Percentiles rank a stretch among this genome's conserved stretches.
Conservation (phyloP, 805 yeast species). For the Starmerella lactis-condensi region DNA sequence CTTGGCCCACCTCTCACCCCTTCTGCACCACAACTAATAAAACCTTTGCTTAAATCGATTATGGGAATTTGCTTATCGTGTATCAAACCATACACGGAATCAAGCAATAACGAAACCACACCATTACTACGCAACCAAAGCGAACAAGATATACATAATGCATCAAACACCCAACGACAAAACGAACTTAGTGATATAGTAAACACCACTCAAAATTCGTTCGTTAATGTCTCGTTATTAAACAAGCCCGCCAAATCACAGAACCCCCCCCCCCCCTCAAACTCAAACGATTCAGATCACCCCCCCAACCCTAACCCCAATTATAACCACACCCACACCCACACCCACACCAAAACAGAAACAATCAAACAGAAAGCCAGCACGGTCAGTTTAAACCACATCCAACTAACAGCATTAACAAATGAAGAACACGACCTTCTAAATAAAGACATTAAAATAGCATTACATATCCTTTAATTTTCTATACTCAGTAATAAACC, state of each 20-base stretch:
- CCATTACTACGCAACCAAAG: conserved; percentile 7
- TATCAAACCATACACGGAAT: conserved; percentile 6
- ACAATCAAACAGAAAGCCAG: no score
- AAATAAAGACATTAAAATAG: background rate
- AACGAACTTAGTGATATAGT: conserved; percentile 12
- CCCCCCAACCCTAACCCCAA: no score
- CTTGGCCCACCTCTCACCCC: background rate
- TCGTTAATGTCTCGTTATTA: conserved; percentile 15
- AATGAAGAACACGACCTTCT: no score
- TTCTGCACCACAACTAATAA: conserved; percentile 1
- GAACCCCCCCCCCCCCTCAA: no score
- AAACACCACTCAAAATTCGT: conserved; percentile 12
- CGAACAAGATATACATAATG: conserved; percentile 1
- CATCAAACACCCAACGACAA: conserved; percentile 10
- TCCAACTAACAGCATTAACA: no score
- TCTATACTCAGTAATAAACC: conserved; percentile 22
- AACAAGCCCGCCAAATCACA: no score
- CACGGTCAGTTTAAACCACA: no score
- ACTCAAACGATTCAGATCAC: no score
- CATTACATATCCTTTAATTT: conserved; percentile 3
- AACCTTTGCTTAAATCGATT: background rate
- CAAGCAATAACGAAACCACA: background rate
- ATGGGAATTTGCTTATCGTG: conserved; percentile 16
- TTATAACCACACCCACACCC: no score
- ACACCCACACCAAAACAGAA: no score